Evolutionary conservation across 2,329 filamentous ascomycete species (phyloP), one percentile per base, ranked within the genome.

Genomic region (Aspergillus latus): DNA sequence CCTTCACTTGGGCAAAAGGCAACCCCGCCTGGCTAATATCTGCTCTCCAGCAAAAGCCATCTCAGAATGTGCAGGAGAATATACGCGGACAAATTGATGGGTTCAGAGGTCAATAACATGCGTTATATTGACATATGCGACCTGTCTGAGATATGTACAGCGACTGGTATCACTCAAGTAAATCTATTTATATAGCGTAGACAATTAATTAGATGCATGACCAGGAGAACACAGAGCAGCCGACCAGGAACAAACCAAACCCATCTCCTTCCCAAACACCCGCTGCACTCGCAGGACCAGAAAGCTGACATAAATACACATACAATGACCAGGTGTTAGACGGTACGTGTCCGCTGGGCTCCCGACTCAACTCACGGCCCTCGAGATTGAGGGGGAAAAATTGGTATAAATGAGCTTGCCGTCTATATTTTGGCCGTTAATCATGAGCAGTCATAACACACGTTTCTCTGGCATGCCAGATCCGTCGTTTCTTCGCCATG

Each of bases 401-500:
- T 36, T 59, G 30, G 21, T 49, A 52, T 32, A 50, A 53, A 45
- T 37, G 26, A 42, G 40, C 49, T 21, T 13, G 49, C 36, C 30
- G 29, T 44, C 45, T 45, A 50, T n/a, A 11, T 39, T 39, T 47
- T 44, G 45, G 36, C 39, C 26, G 29, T 66, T 58, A 72, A 49
- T 66, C 65, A 52, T 64, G 60, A 42, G 76, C 76, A 65, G 75
- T 63, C 59, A 80, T 70, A 32, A 74, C 68, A 68, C 77, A 80
- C 11, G 72, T 64, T 62, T 80, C 78, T 59, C 71, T 74, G 39
- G 71, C 65, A 65, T 77, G 70, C 78, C 78, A 80, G 54, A 74
- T 73, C 28, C 75, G 70, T 53, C 78, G 62, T 61, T 69, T 73
- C 49, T 70, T 71, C 43, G 74, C 71, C 0, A 71, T 67, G 50